Percentiles rank a stretch among this genome's conserved stretches.
phyloP scores from a whole-genome alignment of 1,284 basidiomycete genomes.

The Lignosus rhinocerotis region DNA sequence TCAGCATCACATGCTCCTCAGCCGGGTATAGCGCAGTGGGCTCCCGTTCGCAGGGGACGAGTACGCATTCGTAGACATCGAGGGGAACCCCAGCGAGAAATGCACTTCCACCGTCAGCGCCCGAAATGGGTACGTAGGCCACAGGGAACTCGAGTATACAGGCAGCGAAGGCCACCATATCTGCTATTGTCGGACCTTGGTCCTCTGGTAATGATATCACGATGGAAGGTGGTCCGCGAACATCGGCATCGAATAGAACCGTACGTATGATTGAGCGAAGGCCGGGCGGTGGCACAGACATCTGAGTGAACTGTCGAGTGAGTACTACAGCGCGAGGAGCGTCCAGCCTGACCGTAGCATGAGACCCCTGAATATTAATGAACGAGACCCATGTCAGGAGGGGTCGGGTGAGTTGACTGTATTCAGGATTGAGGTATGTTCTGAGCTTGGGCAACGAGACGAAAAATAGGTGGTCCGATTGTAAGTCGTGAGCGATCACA shows the following conservation, averaged over 20 bases:
- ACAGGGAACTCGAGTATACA: constrained; percentile 59
- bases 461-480: constrained; percentile 48
- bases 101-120: constrained; percentile 24
- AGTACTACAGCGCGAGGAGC: background rate
- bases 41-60: constrained; percentile 15
- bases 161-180: constrained; percentile 51
- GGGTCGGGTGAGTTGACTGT: background rate
- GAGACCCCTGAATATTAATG: constrained; percentile 6
- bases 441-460: constrained; percentile 31
- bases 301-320: background rate
- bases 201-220: background rate
- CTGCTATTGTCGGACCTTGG: constrained; percentile 6
- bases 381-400: constrained; percentile 1
- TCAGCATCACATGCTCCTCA: constrained; percentile 34
- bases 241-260: background rate
- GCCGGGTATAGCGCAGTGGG: background rate
- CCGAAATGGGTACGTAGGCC: constrained; percentile 48
- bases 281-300: background rate
- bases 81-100: constrained; percentile 46
- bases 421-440: constrained; percentile 15
- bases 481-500: constrained; percentile 41
- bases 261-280: background rate
- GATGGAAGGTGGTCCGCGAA: background rate
- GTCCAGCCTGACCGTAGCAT: background rate
- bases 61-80: constrained; percentile 47